Conservation (phyloP, 2,329 filamentous ascomycete species). For the Diaporthe eres region DNA sequence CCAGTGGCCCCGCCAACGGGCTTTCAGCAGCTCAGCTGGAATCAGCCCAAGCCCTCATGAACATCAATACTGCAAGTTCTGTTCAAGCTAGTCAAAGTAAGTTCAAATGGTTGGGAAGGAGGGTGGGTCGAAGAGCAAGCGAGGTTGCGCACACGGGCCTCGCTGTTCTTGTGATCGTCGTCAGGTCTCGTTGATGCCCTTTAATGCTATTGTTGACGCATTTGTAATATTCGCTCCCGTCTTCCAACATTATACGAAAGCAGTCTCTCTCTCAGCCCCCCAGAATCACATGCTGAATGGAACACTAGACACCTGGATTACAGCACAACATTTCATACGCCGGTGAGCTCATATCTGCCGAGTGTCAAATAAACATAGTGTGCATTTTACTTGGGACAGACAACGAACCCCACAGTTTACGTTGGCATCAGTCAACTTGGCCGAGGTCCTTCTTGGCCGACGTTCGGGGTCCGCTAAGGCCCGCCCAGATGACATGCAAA, state of each 20-base stretch:
- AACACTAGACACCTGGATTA: too few relatives aligned
- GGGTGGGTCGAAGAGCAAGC: not conserved
- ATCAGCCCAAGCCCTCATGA: not conserved
- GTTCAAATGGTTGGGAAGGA: not conserved
- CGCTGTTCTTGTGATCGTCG: not conserved
- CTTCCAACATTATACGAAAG: not conserved
- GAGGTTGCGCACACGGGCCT: not conserved
- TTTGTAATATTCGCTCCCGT: not conserved
- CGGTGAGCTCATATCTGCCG: not conserved
- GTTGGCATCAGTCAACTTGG: not conserved
- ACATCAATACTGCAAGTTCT: not conserved
- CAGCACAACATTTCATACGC: not conserved
- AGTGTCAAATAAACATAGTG: not conserved
- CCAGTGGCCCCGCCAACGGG: not conserved
- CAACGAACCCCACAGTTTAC: conserved; percentile 1
- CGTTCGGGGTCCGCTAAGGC: not conserved
- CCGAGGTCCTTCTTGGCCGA: conserved; percentile 6
- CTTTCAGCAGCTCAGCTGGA: not conserved
- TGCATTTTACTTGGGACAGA: not conserved
- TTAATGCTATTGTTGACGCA: not conserved
- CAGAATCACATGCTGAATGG: not conserved
- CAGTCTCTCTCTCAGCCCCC: not conserved
- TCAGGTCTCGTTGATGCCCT: not conserved
- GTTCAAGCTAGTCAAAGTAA: not conserved
- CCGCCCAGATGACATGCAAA: not conserved